A percentile compares a stretch with the other conserved stretches of the same genome.
Conservation (phyloP, 768 basidiomycete genomes). For the Lactarius hengduanensis region DNA sequence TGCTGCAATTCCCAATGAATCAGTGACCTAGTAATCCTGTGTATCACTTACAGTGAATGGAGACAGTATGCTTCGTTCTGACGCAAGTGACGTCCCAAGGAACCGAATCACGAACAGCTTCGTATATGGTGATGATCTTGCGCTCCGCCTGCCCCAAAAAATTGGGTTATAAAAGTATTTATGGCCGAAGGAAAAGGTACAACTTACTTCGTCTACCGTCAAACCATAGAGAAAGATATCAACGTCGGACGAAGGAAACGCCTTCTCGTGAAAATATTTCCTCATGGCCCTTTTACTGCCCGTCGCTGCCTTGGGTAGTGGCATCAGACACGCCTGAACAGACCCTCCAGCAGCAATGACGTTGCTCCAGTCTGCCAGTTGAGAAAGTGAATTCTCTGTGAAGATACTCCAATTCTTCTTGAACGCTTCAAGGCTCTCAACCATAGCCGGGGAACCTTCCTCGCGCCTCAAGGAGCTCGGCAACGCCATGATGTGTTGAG, state of each 20-base stretch:
- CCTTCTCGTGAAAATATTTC: slow-evolving; percentile 54
- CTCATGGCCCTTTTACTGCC: slow-evolving; percentile 55
- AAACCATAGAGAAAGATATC: slow-evolving; percentile 64
- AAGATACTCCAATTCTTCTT: slow-evolving; percentile 64
- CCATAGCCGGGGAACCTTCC: slow-evolving; percentile 52
- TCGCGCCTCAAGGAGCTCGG: slow-evolving; percentile 43
- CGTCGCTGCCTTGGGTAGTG: slow-evolving; percentile 48
- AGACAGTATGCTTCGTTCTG: slow-evolving; percentile 62
- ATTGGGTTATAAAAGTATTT: not conserved
- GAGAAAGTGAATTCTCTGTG: slow-evolving; percentile 58
- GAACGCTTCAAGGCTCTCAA: slow-evolving; percentile 53
- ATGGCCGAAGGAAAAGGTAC: not conserved
- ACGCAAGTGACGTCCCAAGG: slow-evolving; percentile 70
- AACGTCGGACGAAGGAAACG: slow-evolving; percentile 61
- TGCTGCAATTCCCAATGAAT: slow-evolving; percentile 36
- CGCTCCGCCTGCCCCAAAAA: slow-evolving; percentile 48
- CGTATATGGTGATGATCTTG: slow-evolving; percentile 58
- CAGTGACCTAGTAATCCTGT: not conserved
- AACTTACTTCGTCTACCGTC: slow-evolving; percentile 48
- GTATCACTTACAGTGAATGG: slow-evolving; percentile 52
- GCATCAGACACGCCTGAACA: slow-evolving; percentile 56
- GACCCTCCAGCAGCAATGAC: slow-evolving; percentile 64
- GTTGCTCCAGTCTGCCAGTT: slow-evolving; percentile 60
- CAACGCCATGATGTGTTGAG: slow-evolving; percentile 57
- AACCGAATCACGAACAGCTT: slow-evolving; percentile 62